These are phyloP conservation scores for Suhomyces bokatorum DNA, from an alignment of 1,139 yeast species.

Conservation along the genomic window DNA sequence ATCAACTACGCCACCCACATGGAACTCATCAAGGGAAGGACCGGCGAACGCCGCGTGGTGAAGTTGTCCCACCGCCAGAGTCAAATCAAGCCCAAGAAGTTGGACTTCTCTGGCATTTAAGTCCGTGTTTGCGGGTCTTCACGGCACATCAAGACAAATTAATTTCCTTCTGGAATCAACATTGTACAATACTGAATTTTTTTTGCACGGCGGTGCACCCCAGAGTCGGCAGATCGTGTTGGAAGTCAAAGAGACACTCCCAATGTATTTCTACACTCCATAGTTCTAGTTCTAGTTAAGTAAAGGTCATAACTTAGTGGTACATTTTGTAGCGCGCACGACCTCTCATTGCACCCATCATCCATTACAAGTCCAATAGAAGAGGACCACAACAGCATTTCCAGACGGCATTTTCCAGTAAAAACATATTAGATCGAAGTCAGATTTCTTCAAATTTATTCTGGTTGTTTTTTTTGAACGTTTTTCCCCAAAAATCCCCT, in stretches of 20 bases:
- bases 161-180: too few species aligned
- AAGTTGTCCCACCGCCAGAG: constrained; percentile 36
- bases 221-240: too few species aligned
- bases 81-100: constrained; percentile 42
- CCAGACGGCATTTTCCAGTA: not conserved
- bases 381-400: not conserved
- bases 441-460: too few species aligned
- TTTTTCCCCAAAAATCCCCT: too few species aligned
- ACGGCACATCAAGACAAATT: not conserved
- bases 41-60: constrained; percentile 40
- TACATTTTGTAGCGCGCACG: not conserved
- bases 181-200: not conserved
- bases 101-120: constrained; percentile 29
- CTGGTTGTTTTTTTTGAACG: too few species aligned
- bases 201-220: too few species aligned
- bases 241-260: too few species aligned
- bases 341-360: constrained; percentile 6
- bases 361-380: not conserved
- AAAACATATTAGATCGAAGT: too few species aligned
- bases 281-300: too few species aligned
- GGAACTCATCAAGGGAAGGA: constrained; percentile 39
- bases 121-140: constrained; percentile 11
- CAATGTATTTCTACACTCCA: too few species aligned
- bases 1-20: constrained; percentile 41
- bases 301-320: not conserved